Evolutionary conservation across 345 rosid species (phyloP).

Genomic region (Arabidopsis suecica): DNA sequence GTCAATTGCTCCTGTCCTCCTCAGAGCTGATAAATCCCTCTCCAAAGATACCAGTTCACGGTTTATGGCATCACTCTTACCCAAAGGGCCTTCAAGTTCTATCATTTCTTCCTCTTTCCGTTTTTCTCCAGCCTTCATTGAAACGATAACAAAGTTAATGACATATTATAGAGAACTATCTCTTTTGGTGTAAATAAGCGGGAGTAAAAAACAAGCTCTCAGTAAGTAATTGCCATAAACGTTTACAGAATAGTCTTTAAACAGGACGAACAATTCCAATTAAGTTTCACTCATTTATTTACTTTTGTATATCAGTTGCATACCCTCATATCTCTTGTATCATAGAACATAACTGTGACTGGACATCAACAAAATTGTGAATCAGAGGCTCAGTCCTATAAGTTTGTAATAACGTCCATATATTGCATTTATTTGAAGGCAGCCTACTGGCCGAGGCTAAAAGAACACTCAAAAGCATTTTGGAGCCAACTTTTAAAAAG

Average conservation of each 20-base stretch:
- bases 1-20: constrained; percentile 76
- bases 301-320: constrained; percentile 1
- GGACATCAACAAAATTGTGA: not conserved
- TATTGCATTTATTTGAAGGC: not conserved
- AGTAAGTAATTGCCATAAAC: not conserved
- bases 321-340: constrained; percentile 11
- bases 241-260: not conserved
- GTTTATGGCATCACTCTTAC: constrained; percentile 78
- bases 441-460: not conserved
- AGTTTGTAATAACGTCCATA: not conserved
- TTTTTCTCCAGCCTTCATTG: constrained; percentile 87
- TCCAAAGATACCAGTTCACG: constrained; percentile 79
- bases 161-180: constrained; percentile 7
- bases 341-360: not conserved
- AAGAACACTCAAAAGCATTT: not conserved
- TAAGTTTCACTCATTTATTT: not conserved
- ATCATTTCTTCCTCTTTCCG: constrained; percentile 95
- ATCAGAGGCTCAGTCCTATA: constrained; percentile 11
- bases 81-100: constrained; percentile 89
- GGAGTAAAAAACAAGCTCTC: not conserved
- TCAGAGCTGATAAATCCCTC: constrained; percentile 73
- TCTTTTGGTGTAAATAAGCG: not conserved
- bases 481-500: not conserved
- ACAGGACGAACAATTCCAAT: constrained; percentile 15
- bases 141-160: constrained; percentile 21